A percentile compares a stretch with the other conserved stretches of the same genome.
phyloP scores from a whole-genome alignment of 306 rosid species.

The Prunus kanzakura region DNA sequence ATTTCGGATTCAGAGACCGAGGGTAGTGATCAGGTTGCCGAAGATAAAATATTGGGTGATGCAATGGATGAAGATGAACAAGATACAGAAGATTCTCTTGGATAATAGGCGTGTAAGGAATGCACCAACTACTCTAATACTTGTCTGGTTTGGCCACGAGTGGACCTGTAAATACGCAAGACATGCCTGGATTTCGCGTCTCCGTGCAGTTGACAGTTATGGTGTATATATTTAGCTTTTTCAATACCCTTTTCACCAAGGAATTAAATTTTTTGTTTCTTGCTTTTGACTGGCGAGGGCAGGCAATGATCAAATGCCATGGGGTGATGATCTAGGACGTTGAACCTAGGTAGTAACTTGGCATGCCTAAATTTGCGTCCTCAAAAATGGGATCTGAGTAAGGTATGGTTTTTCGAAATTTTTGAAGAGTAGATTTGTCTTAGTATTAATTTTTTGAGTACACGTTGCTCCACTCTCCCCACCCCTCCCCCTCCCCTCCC shows the following conservation, averaged over 20 bases:
- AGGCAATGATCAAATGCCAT: background rate
- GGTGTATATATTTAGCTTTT: background rate
- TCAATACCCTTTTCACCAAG: background rate
- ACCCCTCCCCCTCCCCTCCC: background rate
- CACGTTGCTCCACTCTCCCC: background rate
- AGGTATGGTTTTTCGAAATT: too few species aligned
- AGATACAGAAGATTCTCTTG: slow-evolving; percentile 59
- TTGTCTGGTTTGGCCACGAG: background rate
- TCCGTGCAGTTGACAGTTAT: too few species aligned
- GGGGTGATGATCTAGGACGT: background rate
- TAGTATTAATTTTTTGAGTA: background rate
- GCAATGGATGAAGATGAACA: slow-evolving; percentile 69
- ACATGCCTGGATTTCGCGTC: background rate
- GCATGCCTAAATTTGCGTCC: background rate
- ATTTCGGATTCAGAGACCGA: slow-evolving; percentile 72
- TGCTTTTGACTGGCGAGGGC: background rate
- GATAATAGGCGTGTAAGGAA: slow-evolving; percentile 13
- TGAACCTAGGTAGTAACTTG: background rate
- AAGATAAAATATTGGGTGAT: slow-evolving; percentile 44
- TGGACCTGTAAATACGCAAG: slow-evolving; percentile 22
- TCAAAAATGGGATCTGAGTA: background rate
- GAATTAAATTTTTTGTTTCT: background rate
- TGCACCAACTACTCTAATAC: background rate
- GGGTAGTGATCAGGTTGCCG: slow-evolving; percentile 38
- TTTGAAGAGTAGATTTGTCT: background rate